These are phyloP conservation scores for Aristolochia fimbriata DNA, from an alignment of 164 flowering plant species.

Conservation along the genomic window DNA sequence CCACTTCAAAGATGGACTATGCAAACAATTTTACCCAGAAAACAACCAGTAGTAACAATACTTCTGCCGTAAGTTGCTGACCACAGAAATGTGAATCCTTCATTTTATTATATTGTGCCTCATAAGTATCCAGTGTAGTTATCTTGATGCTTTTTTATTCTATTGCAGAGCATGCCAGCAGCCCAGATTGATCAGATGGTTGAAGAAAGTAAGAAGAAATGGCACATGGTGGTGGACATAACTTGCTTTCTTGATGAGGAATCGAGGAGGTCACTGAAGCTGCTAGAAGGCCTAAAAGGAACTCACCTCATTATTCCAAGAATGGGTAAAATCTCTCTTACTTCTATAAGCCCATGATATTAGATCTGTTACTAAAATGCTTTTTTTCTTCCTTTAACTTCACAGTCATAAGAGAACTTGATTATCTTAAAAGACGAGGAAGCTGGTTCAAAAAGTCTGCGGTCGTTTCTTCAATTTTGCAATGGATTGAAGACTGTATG, in stretches of 20 bases:
- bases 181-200: constrained; percentile 1
- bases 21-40: constrained; percentile 19
- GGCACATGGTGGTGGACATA: constrained; percentile 79
- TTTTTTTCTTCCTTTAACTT: not conserved
- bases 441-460: constrained; percentile 46
- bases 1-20: constrained; percentile 19
- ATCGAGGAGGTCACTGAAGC: constrained; percentile 67
- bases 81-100: not conserved
- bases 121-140: not conserved
- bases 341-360: not conserved
- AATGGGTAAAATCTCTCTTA: constrained; percentile 39
- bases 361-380: not conserved
- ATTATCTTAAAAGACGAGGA: constrained; percentile 39
- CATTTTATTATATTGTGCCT: too few relatives aligned
- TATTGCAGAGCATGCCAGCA: constrained; percentile 29
- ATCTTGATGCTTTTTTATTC: not conserved
- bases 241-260: constrained; percentile 49
- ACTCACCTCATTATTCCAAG: constrained; percentile 74
- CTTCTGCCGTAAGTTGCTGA: constrained; percentile 24
- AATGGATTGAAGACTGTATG: constrained; percentile 85
- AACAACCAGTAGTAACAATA: constrained; percentile 1
- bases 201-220: constrained; percentile 25
- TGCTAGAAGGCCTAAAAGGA: constrained; percentile 74
- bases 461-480: constrained; percentile 41
- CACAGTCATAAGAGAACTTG: constrained; percentile 70